Base-by-base conservation (phyloP, 306 rosid genomes). In the Cucurbita argyrosperma region DNA sequence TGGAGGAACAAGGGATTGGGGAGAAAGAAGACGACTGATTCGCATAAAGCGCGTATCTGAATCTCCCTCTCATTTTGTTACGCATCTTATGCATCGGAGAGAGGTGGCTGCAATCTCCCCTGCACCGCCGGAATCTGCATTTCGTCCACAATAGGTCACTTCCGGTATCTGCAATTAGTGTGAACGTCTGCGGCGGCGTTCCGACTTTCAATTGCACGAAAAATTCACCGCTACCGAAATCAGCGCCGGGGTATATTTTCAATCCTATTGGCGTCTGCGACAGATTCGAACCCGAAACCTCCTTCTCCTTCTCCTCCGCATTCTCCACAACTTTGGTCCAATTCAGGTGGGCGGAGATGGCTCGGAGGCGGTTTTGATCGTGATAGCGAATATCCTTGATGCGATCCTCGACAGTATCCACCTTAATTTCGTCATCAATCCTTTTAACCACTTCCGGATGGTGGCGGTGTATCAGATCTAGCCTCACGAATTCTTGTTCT, bases 141-240 rank as follows among this genome's bases (percentile, higher is more conserved):
- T 85, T 86, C 58, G 88, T 39, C 98, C 98, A 94, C 1, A 92
- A 89, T 54, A 94, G 76, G 12, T 94, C 97, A 54, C 90, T 91
- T 1, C 90, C 98, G 0, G 97, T 84, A n/a, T 91, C 95, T 0
- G 85, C 97, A 16, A 83, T 69, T 57, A 94, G 55, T 87, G 86
- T 53, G 55, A 89, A 80, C 0, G 3, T 79, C 78, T 89, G 92
- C 0, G 75, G 67, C 0, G 98, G 97, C 4, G 88, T 82, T 5
- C 98, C 98, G 1, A 94, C 83, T 59, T 71, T 72, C 3, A 94
- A 82, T 6, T 82, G 58, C 2, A 84, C 92, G 43, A 94, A 85
- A 62, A 90, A 94, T 81, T 84, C 83, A 0, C 96, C 96, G 13
- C 37, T 30, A 0, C 85, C 88, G 49, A 35, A 79, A 40, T 91